phyloP scores from a whole-genome alignment of 2,329 filamentous ascomycete species.

The Ilyonectria destructans region DNA sequence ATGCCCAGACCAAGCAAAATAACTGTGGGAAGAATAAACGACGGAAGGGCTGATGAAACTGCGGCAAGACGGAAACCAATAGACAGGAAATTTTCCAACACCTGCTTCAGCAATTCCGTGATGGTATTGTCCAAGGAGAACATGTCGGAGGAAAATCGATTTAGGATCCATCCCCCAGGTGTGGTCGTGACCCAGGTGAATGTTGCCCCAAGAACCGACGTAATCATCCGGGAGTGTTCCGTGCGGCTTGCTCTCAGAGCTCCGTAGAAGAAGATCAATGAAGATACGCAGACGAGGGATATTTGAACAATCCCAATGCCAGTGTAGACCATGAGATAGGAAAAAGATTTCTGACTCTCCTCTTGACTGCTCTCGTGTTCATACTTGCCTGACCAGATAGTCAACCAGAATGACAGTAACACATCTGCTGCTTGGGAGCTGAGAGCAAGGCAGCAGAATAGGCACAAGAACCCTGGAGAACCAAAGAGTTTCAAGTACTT shows the following conservation, averaged over 20 bases:
- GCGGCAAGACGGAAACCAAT: slow-evolving; percentile 21
- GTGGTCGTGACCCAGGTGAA: slow-evolving; percentile 25
- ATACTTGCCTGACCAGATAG: slow-evolving; percentile 18
- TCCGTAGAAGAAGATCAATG: slow-evolving; percentile 15
- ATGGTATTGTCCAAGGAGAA: slow-evolving; percentile 26
- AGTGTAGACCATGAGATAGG: slow-evolving; percentile 18
- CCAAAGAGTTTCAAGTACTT: slow-evolving; percentile 21
- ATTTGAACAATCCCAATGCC: neutral
- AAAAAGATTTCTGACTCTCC: neutral
- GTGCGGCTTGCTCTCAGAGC: slow-evolving; percentile 8
- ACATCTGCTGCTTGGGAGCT: slow-evolving; percentile 8
- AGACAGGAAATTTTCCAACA: slow-evolving; percentile 22
- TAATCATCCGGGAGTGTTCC: slow-evolving; percentile 23
- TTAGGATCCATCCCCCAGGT: slow-evolving; percentile 16
- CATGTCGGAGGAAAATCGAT: slow-evolving; percentile 24
- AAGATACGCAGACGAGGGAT: neutral
- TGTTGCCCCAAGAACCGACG: slow-evolving; percentile 27
- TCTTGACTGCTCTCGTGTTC: slow-evolving; percentile 4
- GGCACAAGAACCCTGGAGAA: neutral
- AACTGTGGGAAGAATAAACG: slow-evolving; percentile 14
- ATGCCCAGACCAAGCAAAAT: slow-evolving; percentile 4
- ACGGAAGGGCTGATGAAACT: slow-evolving; percentile 10
- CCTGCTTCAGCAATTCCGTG: slow-evolving; percentile 17
- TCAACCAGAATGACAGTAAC: slow-evolving; percentile 16
- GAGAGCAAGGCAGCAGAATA: slow-evolving; percentile 2